Conservation (phyloP, 2,329 filamentous ascomycete genomes). For the Myriosclerotinia scirpicola region DNA sequence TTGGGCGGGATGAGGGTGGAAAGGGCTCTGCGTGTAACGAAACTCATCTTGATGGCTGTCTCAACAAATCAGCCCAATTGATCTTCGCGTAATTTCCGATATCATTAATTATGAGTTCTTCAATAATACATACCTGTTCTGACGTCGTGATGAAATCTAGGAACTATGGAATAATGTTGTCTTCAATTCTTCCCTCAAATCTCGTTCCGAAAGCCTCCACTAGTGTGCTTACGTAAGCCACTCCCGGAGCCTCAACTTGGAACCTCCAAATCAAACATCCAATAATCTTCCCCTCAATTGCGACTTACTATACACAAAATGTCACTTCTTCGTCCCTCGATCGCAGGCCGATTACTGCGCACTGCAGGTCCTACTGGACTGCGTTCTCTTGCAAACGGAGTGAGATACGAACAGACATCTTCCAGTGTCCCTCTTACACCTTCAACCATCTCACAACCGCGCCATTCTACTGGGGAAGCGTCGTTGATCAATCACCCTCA, state of each 20-base stretch:
- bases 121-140: constrained; percentile 36
- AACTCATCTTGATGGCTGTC: constrained; percentile 75
- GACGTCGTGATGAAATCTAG: constrained; percentile 34
- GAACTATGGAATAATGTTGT: constrained; percentile 30
- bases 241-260: constrained; percentile 22
- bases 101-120: background rate
- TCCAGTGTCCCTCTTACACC: constrained; percentile 43
- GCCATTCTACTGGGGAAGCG: constrained; percentile 44
- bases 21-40: constrained; percentile 83
- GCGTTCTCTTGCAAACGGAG: constrained; percentile 45
- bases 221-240: constrained; percentile 31
- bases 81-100: constrained; percentile 1
- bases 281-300: constrained; percentile 20
- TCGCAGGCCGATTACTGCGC: constrained; percentile 54
- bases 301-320: constrained; percentile 47
- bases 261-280: constrained; percentile 17
- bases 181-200: constrained; percentile 23
- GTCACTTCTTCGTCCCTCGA: constrained; percentile 63
- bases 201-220: constrained; percentile 32
- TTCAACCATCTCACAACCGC: constrained; percentile 41
- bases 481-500: constrained; percentile 26
- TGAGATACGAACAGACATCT: constrained; percentile 56
- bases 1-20: constrained; percentile 99
- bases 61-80: constrained; percentile 40
- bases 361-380: constrained; percentile 45